Evolutionary conservation across 2,329 filamentous ascomycete species (phyloP).

Genomic region (Pseudocercospora fijiensis): DNA sequence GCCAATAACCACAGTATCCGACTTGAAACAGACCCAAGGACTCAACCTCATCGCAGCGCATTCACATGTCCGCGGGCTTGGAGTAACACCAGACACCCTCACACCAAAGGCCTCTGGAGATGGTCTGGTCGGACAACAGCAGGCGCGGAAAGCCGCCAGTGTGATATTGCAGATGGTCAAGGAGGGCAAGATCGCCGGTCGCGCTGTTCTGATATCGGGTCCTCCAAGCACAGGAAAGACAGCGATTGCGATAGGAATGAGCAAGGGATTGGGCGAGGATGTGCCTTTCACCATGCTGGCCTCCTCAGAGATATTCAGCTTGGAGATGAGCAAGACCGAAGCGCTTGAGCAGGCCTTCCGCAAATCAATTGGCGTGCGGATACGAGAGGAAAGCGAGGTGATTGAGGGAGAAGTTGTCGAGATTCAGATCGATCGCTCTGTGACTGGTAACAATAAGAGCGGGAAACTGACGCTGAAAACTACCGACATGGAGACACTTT

Average conservation of each 20-base stretch:
- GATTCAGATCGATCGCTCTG: conserved; percentile 95
- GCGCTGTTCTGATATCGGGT: conserved; percentile 90
- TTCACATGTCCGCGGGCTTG: conserved; percentile 94
- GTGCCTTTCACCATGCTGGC: conserved; percentile 96
- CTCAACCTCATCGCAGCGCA: conserved; percentile 97
- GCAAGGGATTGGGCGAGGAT: conserved; percentile 84
- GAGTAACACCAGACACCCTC: conserved; percentile 86
- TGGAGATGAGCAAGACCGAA: conserved; percentile 99
- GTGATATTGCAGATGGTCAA: conserved; percentile 99
- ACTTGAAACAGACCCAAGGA: conserved; percentile 92
- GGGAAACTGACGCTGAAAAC: conserved; percentile 99
- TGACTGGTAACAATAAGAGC: conserved; percentile 94
- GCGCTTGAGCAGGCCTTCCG: conserved; percentile 97
- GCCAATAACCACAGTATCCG: conserved; percentile 79
- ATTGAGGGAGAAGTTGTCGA: conserved; percentile 99
- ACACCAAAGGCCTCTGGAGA: conserved; percentile 84
- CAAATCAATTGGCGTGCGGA: conserved; percentile 95
- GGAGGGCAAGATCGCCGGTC: conserved; percentile 95
- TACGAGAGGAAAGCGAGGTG: conserved; percentile 98
- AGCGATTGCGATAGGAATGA: conserved; percentile 98
- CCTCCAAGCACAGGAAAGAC: conserved; percentile 98
- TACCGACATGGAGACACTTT: conserved; percentile 99
- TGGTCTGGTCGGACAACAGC: conserved; percentile 92
- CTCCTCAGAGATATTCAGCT: conserved; percentile 94
- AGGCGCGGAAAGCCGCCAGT: conserved; percentile 92